A percentile compares a stretch with the other conserved stretches of the same genome.
Conservation (phyloP, 2,329 filamentous ascomycete genomes). For the Cordyceps militaris region DNA sequence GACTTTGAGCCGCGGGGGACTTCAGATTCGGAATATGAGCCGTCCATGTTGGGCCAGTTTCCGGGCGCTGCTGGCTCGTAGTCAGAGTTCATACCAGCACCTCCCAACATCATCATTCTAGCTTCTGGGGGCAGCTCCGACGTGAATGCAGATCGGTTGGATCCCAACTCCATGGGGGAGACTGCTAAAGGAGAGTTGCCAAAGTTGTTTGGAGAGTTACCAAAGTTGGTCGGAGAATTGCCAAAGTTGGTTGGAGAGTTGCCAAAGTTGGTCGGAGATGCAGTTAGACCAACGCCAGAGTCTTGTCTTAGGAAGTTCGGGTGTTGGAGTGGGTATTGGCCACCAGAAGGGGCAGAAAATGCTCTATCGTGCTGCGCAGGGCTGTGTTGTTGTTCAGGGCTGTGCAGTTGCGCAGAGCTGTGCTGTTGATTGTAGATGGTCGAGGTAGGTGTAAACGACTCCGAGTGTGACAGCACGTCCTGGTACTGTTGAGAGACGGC, state of each 20-base stretch:
- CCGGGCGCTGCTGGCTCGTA: constrained; percentile 10
- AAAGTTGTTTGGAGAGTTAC: neutral
- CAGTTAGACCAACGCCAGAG: neutral
- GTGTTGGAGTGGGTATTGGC: neutral
- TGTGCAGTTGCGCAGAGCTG: neutral
- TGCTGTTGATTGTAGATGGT: neutral
- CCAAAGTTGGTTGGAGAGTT: neutral
- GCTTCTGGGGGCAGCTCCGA: constrained; percentile 35
- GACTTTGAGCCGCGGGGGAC: neutral
- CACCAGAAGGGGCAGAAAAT: neutral
- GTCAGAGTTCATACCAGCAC: constrained; percentile 25
- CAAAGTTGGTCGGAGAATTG: neutral
- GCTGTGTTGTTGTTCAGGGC: neutral
- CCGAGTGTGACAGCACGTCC: neutral
- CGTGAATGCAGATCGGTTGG: constrained; percentile 32
- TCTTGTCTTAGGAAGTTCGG: neutral
- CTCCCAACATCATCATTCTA: constrained; percentile 34
- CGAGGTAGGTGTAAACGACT: neutral
- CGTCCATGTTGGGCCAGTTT: constrained; percentile 13
- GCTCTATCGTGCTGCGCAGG: neutral
- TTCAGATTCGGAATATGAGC: constrained; percentile 7
- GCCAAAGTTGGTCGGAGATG: neutral
- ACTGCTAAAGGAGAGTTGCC: constrained; percentile 13
- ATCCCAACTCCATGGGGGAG: constrained; percentile 16
- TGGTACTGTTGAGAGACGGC: constrained; percentile 11